phyloP scores from a whole-genome alignment of 2,329 filamentous ascomycete species.

The Talaromyces marneffei region DNA sequence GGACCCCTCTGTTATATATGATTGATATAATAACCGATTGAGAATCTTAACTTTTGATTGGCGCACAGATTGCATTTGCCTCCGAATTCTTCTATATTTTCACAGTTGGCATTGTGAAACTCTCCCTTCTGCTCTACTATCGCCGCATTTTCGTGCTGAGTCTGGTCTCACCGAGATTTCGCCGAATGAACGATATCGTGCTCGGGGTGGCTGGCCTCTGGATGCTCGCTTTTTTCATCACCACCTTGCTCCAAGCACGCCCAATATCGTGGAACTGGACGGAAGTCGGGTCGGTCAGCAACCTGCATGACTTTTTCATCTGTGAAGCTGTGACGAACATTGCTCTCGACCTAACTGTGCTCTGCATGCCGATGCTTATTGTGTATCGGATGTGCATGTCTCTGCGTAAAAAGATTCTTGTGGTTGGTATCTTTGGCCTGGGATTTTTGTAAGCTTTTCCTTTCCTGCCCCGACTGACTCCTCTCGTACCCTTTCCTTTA shows the following conservation, averaged over 20 bases:
- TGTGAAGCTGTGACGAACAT: conserved; percentile 6
- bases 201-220: background rate
- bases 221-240: conserved; percentile 4
- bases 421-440: conserved; percentile 7
- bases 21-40: background rate
- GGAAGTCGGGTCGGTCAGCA: conserved; percentile 1
- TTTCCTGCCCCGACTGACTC: background rate
- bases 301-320: conserved; percentile 10
- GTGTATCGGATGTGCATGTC: conserved; percentile 3
- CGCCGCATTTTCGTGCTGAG: conserved; percentile 7
- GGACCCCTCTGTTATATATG: too few species aligned
- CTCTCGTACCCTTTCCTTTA: too few species aligned
- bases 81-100: conserved; percentile 10
- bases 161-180: background rate
- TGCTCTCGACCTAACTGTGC: conserved; percentile 1
- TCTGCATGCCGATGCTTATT: conserved; percentile 6
- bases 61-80: background rate
- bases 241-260: background rate
- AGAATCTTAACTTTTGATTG: background rate
- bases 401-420: background rate
- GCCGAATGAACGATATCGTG: background rate
- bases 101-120: conserved; percentile 8
- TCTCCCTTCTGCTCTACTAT: conserved; percentile 4
- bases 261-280: conserved; percentile 12
- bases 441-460: conserved; percentile 4